Percentiles rank a stretch among this genome's conserved stretches.
Conservation (phyloP, 1,139 yeast genomes). For the Hanseniaspora sp. region DNA sequence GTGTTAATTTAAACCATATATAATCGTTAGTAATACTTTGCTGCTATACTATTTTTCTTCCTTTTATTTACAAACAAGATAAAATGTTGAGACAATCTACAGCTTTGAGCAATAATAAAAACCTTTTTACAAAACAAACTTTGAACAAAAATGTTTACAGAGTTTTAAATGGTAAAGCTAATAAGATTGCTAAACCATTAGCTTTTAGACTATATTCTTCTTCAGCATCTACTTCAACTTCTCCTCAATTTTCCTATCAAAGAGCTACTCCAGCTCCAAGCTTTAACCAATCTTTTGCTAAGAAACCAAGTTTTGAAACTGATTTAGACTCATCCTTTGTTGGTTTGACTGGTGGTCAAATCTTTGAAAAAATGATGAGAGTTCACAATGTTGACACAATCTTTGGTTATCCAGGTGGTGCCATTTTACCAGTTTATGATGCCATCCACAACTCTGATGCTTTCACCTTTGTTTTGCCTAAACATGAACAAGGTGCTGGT, state of each 20-base stretch:
- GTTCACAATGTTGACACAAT: constrained; percentile 91
- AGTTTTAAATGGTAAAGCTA: background rate
- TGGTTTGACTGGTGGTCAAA: constrained; percentile 94
- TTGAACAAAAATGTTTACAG: constrained; percentile 1
- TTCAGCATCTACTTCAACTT: constrained; percentile 22
- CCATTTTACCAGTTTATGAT: constrained; percentile 92
- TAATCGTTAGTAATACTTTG: too few species aligned
- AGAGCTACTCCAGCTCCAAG: constrained; percentile 47
- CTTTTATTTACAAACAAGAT: too few species aligned
- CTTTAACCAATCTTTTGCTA: constrained; percentile 26
- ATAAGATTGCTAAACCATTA: background rate
- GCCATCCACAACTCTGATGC: constrained; percentile 87
- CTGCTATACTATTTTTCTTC: background rate
- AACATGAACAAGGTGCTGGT: constrained; percentile 99
- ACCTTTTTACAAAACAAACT: background rate
- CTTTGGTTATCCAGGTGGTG: constrained; percentile 96
- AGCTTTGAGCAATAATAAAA: background rate
- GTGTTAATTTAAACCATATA: too few species aligned
- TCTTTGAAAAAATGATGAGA: constrained; percentile 97
- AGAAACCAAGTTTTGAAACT: constrained; percentile 14
- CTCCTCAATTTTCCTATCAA: constrained; percentile 15
- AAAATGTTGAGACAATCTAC: constrained; percentile 10
- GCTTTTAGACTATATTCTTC: background rate
- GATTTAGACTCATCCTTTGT: constrained; percentile 74
- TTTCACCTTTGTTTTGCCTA: constrained; percentile 82